phyloP scores from a whole-genome alignment of 2,329 filamentous ascomycete genomes.

The Fusarium nisikadoi region DNA sequence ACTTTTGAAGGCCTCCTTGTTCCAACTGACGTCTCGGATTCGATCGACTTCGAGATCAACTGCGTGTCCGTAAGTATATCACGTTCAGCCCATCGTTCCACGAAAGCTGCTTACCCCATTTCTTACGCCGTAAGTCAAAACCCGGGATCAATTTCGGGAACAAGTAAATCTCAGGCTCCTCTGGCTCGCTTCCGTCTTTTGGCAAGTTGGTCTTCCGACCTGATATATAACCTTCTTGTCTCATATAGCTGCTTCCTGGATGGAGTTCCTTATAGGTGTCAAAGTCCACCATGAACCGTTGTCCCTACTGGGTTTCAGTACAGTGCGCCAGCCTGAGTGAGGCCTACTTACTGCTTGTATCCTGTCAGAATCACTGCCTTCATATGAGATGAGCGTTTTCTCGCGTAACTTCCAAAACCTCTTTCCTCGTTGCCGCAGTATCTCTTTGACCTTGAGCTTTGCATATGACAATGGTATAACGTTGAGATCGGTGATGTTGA shows the following conservation, averaged over 20 bases:
- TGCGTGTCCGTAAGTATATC: not conserved
- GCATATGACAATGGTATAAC: not conserved
- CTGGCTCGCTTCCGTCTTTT: not conserved
- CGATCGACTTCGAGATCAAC: slow-evolving; percentile 7
- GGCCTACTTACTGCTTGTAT: not conserved
- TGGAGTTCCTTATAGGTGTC: slow-evolving; percentile 10
- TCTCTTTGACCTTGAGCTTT: not conserved
- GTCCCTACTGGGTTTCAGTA: not conserved
- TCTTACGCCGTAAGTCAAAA: slow-evolving; percentile 7
- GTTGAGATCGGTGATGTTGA: not conserved
- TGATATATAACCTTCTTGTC: not conserved
- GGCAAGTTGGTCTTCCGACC: not conserved
- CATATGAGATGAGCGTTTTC: slow-evolving; percentile 1
- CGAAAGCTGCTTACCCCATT: not conserved
- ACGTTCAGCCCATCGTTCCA: accelerated
- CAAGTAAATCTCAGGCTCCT: not conserved
- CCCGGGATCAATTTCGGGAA: slow-evolving; percentile 1
- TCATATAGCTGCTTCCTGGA: not conserved
- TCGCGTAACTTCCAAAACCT: not conserved
- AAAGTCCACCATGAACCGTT: slow-evolving; percentile 22
- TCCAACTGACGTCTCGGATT: slow-evolving; percentile 3
- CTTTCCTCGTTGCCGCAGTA: not conserved
- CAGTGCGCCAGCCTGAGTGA: accelerated
- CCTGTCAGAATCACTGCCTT: not conserved
- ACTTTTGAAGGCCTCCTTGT: not conserved